phyloP scores from a whole-genome alignment of 192 early-diverging fungal species.

The Podila verticillata region DNA sequence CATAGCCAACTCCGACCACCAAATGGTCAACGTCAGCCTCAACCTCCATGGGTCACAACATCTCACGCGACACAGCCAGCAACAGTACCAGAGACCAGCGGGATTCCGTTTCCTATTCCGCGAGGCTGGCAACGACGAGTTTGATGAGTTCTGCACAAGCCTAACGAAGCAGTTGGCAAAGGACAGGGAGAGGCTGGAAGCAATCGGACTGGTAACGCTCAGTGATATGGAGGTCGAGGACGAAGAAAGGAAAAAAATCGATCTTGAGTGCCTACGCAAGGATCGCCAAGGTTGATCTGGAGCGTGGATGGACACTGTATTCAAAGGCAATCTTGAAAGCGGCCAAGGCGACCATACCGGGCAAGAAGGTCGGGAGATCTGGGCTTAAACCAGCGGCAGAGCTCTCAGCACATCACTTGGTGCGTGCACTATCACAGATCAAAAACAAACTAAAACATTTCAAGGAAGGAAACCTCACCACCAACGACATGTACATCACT shows the following conservation, averaged over 20 bases:
- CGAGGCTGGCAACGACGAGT: background rate
- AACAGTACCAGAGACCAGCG: background rate
- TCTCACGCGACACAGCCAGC: background rate
- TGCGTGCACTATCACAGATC: background rate
- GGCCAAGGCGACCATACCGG: constrained; percentile 14
- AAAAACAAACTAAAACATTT: background rate
- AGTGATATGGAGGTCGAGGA: no score
- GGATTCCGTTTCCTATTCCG: background rate
- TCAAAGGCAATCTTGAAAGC: background rate
- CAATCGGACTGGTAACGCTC: no score
- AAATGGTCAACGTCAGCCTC: background rate
- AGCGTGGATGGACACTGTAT: background rate
- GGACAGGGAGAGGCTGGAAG: background rate
- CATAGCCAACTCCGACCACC: background rate
- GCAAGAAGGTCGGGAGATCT: constrained; percentile 4
- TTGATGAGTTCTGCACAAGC: background rate
- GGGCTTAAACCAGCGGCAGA: constrained; percentile 8
- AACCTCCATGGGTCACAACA: background rate
- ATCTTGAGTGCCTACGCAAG: background rate
- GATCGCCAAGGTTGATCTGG: background rate
- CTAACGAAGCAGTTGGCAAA: background rate
- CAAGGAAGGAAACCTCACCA: background rate
- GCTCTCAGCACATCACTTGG: background rate
- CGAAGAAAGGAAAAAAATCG: background rate
- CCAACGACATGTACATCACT: background rate